Conservation (phyloP, 192 early-diverging fungal species). For the Podila epicladia region DNA sequence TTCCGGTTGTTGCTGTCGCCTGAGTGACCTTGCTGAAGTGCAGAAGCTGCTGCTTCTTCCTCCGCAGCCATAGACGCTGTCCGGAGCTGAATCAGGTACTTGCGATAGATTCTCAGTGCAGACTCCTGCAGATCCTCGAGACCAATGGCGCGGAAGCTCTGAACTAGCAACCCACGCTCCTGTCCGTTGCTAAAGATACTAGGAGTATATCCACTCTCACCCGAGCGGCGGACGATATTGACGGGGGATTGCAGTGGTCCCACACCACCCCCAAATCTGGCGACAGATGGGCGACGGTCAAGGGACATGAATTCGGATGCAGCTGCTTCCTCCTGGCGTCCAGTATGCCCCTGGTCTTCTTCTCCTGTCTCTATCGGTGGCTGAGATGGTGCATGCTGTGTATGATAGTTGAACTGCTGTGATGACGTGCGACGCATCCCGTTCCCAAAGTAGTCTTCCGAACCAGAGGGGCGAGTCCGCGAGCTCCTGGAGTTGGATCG, state of each 20-base stretch:
- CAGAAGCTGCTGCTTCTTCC: conserved; percentile 14
- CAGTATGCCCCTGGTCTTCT: neutral
- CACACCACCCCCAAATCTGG: conserved; percentile 11
- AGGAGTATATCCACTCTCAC: conserved; percentile 37
- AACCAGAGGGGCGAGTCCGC: conserved; percentile 3
- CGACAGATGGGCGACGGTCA: conserved; percentile 12
- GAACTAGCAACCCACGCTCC: conserved; percentile 19
- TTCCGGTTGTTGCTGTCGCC: neutral
- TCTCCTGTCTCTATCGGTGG: neutral
- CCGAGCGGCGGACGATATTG: conserved; percentile 24
- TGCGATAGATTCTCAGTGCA: conserved; percentile 37
- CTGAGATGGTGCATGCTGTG: neutral
- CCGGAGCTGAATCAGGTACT: conserved; percentile 43
- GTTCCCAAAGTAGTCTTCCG: conserved; percentile 31
- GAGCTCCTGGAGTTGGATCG: conserved; percentile 31
- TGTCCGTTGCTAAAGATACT: conserved; percentile 22
- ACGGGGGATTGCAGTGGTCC: conserved; percentile 32
- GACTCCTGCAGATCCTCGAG: conserved; percentile 51
- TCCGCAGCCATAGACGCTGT: conserved; percentile 42
- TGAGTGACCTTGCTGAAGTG: neutral
- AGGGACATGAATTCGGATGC: neutral
- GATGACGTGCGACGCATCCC: conserved; percentile 6
- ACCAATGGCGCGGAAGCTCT: conserved; percentile 37
- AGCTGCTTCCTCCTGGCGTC: too few relatives aligned
- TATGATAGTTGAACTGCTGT: conserved; percentile 6